A percentile compares a stretch with the other conserved stretches of the same genome.
Conservation (phyloP, 257 asterid genomes). For the Nemophila menziesii region DNA sequence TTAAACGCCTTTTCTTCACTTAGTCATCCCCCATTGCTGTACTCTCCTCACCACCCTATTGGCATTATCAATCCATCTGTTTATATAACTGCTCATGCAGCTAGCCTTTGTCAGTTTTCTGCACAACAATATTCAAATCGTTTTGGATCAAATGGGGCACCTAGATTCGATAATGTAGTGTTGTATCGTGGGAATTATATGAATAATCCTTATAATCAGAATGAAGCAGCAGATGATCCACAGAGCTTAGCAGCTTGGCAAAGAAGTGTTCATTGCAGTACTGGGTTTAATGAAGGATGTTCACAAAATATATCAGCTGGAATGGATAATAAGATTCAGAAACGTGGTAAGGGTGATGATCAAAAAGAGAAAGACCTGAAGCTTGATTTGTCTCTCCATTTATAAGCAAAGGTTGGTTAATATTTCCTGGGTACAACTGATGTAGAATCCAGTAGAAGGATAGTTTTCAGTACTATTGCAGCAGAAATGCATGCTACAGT, state of each 20-base stretch:
- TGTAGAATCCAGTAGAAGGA: no score
- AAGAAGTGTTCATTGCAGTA: slow-evolving; percentile 15
- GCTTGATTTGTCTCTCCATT: slow-evolving; percentile 78
- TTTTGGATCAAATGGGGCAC: slow-evolving; percentile 25
- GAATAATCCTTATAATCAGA: slow-evolving; percentile 8
- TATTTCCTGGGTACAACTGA: no score
- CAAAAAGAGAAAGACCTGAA: slow-evolving; percentile 28
- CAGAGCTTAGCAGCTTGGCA: slow-evolving; percentile 36
- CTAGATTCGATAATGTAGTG: slow-evolving; percentile 30
- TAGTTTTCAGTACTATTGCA: neutral
- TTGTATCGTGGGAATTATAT: slow-evolving; percentile 26
- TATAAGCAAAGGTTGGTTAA: slow-evolving; percentile 18
- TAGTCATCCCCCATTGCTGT: slow-evolving; percentile 30
- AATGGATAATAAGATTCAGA: neutral
- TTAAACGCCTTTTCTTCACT: slow-evolving; percentile 18
- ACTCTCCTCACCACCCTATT: slow-evolving; percentile 39
- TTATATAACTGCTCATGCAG: slow-evolving; percentile 42
- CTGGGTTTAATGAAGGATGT: slow-evolving; percentile 18
- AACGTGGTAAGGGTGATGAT: slow-evolving; percentile 14
- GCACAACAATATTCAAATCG: slow-evolving; percentile 15
- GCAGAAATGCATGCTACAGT: slow-evolving; percentile 3
- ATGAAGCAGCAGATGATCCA: slow-evolving; percentile 16
- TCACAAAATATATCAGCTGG: neutral
- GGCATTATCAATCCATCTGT: slow-evolving; percentile 43
- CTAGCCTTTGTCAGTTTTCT: slow-evolving; percentile 30